These are phyloP conservation scores for Ampelomyces quisqualis DNA, from an alignment of 2,329 filamentous ascomycete genomes.

Conservation along the genomic window DNA sequence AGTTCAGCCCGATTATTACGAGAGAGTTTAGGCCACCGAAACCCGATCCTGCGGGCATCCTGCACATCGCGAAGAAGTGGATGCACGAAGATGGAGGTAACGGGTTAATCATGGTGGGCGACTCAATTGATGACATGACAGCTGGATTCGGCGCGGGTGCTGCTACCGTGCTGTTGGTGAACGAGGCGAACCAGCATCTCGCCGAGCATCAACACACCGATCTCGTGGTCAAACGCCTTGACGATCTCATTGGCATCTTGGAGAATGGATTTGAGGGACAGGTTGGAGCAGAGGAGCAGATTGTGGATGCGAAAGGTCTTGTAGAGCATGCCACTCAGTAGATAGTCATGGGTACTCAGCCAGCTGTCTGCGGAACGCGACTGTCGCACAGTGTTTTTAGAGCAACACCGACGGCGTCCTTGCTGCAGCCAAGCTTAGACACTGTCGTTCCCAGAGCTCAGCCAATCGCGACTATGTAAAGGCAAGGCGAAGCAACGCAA, in stretches of 20 bases:
- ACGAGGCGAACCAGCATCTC: constrained; percentile 74
- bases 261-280: constrained; percentile 70
- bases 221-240: constrained; percentile 65
- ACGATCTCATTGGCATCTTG: constrained; percentile 73
- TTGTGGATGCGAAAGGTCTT: constrained; percentile 26
- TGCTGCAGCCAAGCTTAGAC: too few species aligned
- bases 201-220: constrained; percentile 74
- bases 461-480: too few species aligned
- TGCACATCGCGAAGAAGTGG: constrained; percentile 82
- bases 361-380: constrained; percentile 1
- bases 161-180: constrained; percentile 83
- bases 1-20: constrained; percentile 79
- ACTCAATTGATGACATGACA: constrained; percentile 87
- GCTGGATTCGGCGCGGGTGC: constrained; percentile 81
- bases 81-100: constrained; percentile 49
- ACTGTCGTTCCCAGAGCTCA: not conserved
- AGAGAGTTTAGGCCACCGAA: constrained; percentile 82
- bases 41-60: constrained; percentile 81
- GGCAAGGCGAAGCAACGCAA: not conserved
- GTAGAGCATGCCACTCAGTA: constrained; percentile 17
- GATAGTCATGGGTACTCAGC: too few species aligned
- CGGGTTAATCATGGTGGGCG: constrained; percentile 56
- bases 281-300: constrained; percentile 28
- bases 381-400: constrained; percentile 4
- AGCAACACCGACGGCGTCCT: constrained; percentile 8